These are phyloP conservation scores for Leishmania martiniquensis DNA, from an alignment of 208 protist species.

Conservation along the genomic window DNA sequence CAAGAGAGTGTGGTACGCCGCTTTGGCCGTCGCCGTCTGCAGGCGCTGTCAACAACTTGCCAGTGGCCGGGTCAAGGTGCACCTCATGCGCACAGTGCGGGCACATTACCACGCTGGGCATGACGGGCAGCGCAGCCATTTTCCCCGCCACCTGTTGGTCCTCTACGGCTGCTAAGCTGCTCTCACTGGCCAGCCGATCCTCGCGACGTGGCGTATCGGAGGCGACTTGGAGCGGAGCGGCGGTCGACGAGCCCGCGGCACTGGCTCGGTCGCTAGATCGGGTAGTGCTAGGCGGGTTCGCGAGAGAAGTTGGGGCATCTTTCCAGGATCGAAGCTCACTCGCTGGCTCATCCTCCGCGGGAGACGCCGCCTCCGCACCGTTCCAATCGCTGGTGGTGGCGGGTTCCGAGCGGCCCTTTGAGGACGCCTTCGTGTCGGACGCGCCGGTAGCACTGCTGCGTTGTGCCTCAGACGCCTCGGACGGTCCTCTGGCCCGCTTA, in stretches of 20 bases:
- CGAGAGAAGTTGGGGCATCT: neutral
- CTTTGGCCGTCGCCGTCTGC: neutral
- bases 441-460: neutral
- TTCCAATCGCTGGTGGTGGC: neutral
- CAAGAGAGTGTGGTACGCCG: neutral
- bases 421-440: neutral
- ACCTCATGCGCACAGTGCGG: slow-evolving; percentile 19
- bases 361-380: neutral
- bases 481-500: neutral
- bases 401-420: neutral
- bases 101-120: slow-evolving; percentile 6
- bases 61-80: neutral
- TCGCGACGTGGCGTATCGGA: neutral
- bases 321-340: neutral
- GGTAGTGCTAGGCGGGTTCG: neutral
- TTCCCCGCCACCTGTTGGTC: neutral
- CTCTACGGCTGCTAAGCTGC: neutral
- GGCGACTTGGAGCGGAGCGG: too few relatives aligned
- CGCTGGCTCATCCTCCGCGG: neutral
- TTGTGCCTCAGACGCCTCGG: neutral
- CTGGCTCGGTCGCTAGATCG: neutral
- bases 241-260: too few relatives aligned
- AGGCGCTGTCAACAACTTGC: neutral
- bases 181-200: neutral
- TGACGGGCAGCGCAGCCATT: neutral